phyloP scores from a whole-genome alignment of 1,284 basidiomycete species.

The Cryptococcus sp. region DNA sequence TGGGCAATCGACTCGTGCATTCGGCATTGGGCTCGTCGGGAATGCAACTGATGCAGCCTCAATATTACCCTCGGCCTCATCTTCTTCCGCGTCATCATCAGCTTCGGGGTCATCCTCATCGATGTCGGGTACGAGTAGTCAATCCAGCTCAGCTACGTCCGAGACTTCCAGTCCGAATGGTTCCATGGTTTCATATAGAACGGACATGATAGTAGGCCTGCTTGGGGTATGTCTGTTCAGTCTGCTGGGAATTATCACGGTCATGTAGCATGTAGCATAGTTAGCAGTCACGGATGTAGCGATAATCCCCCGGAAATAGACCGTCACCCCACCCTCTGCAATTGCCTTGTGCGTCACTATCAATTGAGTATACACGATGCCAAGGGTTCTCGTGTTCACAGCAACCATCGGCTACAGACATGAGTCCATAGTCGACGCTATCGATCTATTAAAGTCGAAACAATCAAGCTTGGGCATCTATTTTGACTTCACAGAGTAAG shows the following conservation, averaged over 20 bases:
- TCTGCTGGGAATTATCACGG: too few relatives aligned
- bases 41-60: constrained; percentile 15
- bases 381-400: constrained; percentile 36
- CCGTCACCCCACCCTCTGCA: too few relatives aligned
- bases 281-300: too few relatives aligned
- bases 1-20: constrained; percentile 48
- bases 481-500: constrained; percentile 62
- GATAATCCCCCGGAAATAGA: too few relatives aligned
- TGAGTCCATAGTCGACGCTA: constrained; percentile 69
- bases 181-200: too few relatives aligned
- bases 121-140: too few relatives aligned
- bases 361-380: neutral
- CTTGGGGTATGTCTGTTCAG: too few relatives aligned
- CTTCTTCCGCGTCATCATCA: neutral
- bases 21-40: constrained; percentile 40
- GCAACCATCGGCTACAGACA: constrained; percentile 54
- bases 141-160: too few relatives aligned
- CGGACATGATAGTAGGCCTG: too few relatives aligned
- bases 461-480: constrained; percentile 47
- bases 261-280: too few relatives aligned
- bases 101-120: neutral
- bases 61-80: neutral
- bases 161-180: too few relatives aligned
- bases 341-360: too few relatives aligned
- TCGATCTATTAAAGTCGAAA: constrained; percentile 53